Base-by-base conservation (phyloP, 768 basidiomycete genomes). In the Mrakia blollopis region DNA sequence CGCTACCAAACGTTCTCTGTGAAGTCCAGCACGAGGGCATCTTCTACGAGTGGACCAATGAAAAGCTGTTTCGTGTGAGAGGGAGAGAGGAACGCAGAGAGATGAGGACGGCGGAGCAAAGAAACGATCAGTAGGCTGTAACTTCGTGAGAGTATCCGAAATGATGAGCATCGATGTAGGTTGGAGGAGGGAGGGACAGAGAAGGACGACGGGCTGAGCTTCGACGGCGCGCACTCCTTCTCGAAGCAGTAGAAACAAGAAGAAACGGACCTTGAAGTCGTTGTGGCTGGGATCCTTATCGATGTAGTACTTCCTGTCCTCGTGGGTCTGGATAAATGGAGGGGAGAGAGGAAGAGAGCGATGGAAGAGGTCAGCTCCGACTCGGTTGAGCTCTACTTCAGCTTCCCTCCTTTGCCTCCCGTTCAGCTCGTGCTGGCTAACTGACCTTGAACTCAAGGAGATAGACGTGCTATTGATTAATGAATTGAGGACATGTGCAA, bases 361-460 rank as follows among this genome's bases (percentile, higher is more conserved):
- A 62, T 32, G 0, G 16, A 65, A 39, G 47, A 71, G 61, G n/a
- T 47, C 54, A 68, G 37, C 39, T 68, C n/a, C n/a, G n/a, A n/a
- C n/a, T n/a, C 37, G 16, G 28, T 23, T 6, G 37, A 61, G 57
- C 32, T 21, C 23, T 30, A 14, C 37, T 25, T 25, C 39, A 2
- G 8, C 32, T 16, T 65, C 18, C 37, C 30, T 35, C 0, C 30
- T 14, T 39, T 16, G 32, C 16, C 32, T 65, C 32, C 32, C n/a
- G n/a, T 14, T 35, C 28, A 9, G 16, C 52, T 54, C 14, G 4
- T 32, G 18, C 28, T 16, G 11, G 62, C 62, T 2, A 3, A 47
- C 73, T 28, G 41, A 74, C 73, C 62, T 74, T 50, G 47, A 74
- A 74, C 63, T 74, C 73, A 18, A 74, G 41, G 6, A 74, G 73